Conservation (phyloP, 495 filamentous ascomycete genomes). For the Hypomontagnella monticulosa region DNA sequence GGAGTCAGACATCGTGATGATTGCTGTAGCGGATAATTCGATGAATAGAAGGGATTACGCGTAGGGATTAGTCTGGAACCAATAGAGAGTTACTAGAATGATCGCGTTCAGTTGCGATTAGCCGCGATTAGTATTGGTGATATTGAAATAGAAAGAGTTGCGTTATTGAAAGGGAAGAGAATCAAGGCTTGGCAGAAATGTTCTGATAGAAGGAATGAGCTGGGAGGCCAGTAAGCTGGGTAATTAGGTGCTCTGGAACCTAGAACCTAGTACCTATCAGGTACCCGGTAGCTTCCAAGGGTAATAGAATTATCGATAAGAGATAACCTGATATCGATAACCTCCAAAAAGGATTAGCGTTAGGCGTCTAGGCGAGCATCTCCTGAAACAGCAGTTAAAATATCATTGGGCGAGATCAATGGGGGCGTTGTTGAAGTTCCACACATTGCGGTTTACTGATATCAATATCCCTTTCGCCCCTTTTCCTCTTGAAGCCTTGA, state of each 20-base stretch:
- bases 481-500: conserved; percentile 27
- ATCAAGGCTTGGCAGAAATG: background rate
- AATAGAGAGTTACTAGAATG: background rate
- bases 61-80: background rate
- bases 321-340: conserved; percentile 5
- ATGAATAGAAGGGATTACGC: background rate
- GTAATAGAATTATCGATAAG: conserved; percentile 1
- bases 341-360: conserved; percentile 27
- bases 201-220: conserved; percentile 8
- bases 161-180: background rate
- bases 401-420: conserved; percentile 31
- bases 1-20: conserved; percentile 57
- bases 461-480: conserved; percentile 28
- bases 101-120: conserved; percentile 19
- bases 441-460: conserved; percentile 22
- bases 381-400: conserved; percentile 42
- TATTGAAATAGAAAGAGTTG: background rate
- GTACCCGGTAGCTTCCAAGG: too few species aligned
- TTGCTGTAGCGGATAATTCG: background rate
- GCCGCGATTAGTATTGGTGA: too few species aligned
- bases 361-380: conserved; percentile 28
- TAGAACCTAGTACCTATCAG: too few species aligned
- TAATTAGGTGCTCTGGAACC: too few species aligned
- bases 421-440: conserved; percentile 25
- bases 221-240: too few species aligned